phyloP scores from a whole-genome alignment of 2,329 filamentous ascomycete species.

The Keithomyces neogunnii region DNA sequence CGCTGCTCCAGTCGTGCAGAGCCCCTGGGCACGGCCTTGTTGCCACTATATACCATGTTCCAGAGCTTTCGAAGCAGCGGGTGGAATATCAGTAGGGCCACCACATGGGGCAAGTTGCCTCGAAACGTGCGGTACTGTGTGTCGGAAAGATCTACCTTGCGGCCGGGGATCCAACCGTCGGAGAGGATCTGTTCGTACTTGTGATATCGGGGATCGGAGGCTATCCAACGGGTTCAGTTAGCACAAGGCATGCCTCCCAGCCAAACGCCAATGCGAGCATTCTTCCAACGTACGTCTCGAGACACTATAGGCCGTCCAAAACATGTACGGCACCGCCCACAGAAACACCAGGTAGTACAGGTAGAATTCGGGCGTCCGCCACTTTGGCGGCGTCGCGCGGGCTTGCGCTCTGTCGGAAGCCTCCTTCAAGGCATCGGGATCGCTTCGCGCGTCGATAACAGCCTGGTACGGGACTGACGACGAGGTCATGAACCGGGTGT shows the following conservation, averaged over 20 bases:
- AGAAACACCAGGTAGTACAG: constrained; percentile 66
- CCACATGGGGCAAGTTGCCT: constrained; percentile 75
- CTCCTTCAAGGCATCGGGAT: constrained; percentile 27
- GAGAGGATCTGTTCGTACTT: constrained; percentile 65
- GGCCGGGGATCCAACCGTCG: constrained; percentile 84
- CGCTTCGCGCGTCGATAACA: constrained; percentile 41
- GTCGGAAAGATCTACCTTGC: constrained; percentile 89
- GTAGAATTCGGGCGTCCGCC: constrained; percentile 80
- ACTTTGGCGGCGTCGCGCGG: constrained; percentile 57
- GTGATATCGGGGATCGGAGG: constrained; percentile 70
- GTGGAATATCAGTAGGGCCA: constrained; percentile 65
- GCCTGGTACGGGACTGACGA: constrained; percentile 59
- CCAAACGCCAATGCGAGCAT: not conserved
- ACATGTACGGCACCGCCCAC: constrained; percentile 71
- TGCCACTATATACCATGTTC: constrained; percentile 42
- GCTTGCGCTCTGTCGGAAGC: constrained; percentile 28
- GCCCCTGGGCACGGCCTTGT: constrained; percentile 30
- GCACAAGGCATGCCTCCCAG: constrained; percentile 9
- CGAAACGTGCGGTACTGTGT: constrained; percentile 80
- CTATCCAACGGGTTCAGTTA: constrained; percentile 34
- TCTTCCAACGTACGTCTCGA: constrained; percentile 58
- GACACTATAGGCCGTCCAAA: constrained; percentile 79
- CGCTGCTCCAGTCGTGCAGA: constrained; percentile 58
- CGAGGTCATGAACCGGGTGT: constrained; percentile 57
- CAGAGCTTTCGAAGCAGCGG: constrained; percentile 69